A percentile compares a stretch with the other conserved stretches of the same genome.
These are phyloP conservation scores for Zymoseptoria tritici DNA, from an alignment of 2,329 filamentous ascomycete species.

Conservation along the genomic window DNA sequence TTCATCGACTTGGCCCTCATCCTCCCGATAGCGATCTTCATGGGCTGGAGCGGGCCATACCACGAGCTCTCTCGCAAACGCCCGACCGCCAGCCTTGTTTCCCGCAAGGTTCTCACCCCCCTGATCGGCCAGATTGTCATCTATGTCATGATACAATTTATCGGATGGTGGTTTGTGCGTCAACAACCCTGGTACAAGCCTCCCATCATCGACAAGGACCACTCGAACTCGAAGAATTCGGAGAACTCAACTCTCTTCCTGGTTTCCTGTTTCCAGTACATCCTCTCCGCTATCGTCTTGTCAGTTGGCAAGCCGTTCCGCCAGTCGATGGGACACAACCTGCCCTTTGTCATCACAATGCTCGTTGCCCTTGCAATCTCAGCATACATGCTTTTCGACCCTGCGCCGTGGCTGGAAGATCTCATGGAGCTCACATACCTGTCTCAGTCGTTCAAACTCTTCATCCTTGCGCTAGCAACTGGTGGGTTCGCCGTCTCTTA, in stretches of 20 bases:
- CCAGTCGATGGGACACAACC: conserved; percentile 69
- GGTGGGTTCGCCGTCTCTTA: conserved; percentile 64
- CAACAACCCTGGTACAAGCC: conserved; percentile 80
- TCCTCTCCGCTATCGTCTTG: conserved; percentile 78
- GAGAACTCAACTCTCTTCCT: conserved; percentile 90
- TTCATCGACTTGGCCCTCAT: conserved; percentile 93
- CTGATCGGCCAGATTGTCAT: conserved; percentile 82
- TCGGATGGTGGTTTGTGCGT: conserved; percentile 67
- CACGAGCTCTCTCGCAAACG: conserved; percentile 71
- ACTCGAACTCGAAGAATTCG: conserved; percentile 82
- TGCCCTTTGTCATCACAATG: conserved; percentile 78
- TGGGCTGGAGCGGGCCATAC: conserved; percentile 92
- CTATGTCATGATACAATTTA: conserved; percentile 67
- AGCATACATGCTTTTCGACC: conserved; percentile 71
- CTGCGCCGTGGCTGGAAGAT: conserved; percentile 58
- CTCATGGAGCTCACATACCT: conserved; percentile 84
- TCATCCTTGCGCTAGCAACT: conserved; percentile 62
- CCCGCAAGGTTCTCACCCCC: conserved; percentile 82
- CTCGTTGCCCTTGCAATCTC: conserved; percentile 59
- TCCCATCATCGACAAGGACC: conserved; percentile 66
- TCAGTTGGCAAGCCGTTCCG: conserved; percentile 89
- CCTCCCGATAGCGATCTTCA: conserved; percentile 92
- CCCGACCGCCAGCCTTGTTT: conserved; percentile 86
- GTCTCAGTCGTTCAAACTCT: conserved; percentile 62
- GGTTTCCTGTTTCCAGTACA: conserved; percentile 89